Evolutionary conservation across 768 basidiomycete genomes (phyloP), one percentile per base, ranked within the genome.

Genomic region (Amanita subjunquillea): DNA sequence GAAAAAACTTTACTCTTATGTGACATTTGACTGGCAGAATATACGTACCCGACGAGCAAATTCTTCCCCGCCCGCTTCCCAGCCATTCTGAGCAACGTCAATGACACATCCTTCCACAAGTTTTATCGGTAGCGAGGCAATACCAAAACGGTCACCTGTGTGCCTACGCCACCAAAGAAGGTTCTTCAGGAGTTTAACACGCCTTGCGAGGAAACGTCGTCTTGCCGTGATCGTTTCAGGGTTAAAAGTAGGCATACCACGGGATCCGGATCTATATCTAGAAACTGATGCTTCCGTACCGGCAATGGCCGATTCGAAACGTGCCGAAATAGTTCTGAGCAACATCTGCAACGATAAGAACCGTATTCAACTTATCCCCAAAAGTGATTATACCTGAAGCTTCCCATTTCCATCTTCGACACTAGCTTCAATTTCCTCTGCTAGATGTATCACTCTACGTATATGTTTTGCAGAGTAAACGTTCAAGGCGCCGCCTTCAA

Each of bases 11-110:
- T 17, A 38, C 8, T 40, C 23, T 39, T 15, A 25, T 38, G 7
- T 6, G 15, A 40, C 15, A 41, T 7, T 37, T 5, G 13, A 30
- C 54, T 22, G 32, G 41, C 30, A 23, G 22, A 44, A 37, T 49
- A 47, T 38, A 63, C 69, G 57, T 55, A 89, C 89, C 77, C 78
- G 79, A 27, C 67, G 70, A 53, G 78, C 69, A 54, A 78, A 67
- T 37, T 79, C 79, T 64, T 84, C 76, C 2, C 91, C 91, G 9
- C 93, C 91, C 36, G 89, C 85, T 40, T 91, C 89, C 93, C 92
- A 96, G 7, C 86, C 87, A 52, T 74, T 76, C 55, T 80, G 75
- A 4, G 91, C 83, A 29, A 88, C 72, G 4, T 77, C 79, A 47
- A 85, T 60, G 40, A 93, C 73, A 55, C 75, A 76, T 17, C 75